These are phyloP conservation scores for Ophiognomonia clavigignenti-juglandacearum DNA, from an alignment of 2,329 filamentous ascomycete species.

Conservation along the genomic window DNA sequence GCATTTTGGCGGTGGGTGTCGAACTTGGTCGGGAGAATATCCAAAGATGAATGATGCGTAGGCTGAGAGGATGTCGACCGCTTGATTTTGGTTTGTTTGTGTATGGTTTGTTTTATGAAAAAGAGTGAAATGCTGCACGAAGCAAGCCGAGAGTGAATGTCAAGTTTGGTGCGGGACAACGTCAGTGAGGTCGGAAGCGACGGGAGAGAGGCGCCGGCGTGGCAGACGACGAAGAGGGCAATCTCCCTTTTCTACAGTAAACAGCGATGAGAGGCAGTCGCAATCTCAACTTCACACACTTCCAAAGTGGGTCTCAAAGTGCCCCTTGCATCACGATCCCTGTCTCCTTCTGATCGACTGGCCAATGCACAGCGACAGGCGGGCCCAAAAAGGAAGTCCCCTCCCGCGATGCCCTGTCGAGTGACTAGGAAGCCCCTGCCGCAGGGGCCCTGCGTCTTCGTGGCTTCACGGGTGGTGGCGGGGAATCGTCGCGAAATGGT, in stretches of 20 bases:
- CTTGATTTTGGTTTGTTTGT: background rate
- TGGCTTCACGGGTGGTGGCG: background rate
- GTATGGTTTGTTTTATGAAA: background rate
- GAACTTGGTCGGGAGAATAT: background rate
- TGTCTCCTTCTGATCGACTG: slow-evolving; percentile 6
- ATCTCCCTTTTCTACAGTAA: slow-evolving; percentile 8
- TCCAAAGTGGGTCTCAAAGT: too few relatives aligned
- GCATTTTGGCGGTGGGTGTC: slow-evolving; percentile 34
- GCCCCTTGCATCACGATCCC: too few relatives aligned
- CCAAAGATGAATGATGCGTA: background rate
- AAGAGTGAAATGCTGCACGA: slow-evolving; percentile 15
- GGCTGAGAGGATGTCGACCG: background rate
- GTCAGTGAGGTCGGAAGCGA: background rate
- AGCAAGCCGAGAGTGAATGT: slow-evolving; percentile 10
- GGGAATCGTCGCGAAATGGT: background rate
- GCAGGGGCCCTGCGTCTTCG: too few relatives aligned
- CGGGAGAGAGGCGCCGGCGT: background rate
- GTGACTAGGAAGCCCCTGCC: too few relatives aligned
- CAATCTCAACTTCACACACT: background rate
- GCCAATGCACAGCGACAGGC: background rate
- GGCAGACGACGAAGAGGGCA: background rate
- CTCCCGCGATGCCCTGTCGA: background rate
- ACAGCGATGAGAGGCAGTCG: background rate
- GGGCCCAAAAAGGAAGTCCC: slow-evolving; percentile 1
- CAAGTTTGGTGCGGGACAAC: background rate